Percentiles rank a stretch among this genome's conserved stretches.
phyloP scores from a whole-genome alignment of 768 basidiomycete species.

The Mycena haematopus region DNA sequence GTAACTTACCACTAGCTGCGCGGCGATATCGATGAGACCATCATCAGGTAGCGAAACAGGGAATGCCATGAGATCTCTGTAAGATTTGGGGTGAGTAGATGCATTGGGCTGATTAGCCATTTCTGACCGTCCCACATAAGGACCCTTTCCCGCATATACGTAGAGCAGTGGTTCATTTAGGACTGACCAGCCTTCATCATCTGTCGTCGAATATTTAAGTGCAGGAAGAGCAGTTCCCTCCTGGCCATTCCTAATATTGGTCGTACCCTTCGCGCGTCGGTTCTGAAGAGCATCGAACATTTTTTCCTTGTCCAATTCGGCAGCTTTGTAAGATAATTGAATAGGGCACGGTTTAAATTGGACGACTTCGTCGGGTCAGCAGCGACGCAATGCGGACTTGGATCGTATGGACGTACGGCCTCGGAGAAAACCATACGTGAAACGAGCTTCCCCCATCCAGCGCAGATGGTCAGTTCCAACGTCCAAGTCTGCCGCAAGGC shows the following conservation, averaged over 20 bases:
- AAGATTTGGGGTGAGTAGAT: background rate
- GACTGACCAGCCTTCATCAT: constrained; percentile 70
- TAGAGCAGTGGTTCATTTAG: constrained; percentile 73
- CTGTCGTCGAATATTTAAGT: constrained; percentile 49
- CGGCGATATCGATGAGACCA: constrained; percentile 75
- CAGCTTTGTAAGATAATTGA: constrained; percentile 73
- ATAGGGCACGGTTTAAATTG: constrained; percentile 69
- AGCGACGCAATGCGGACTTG: constrained; percentile 2
- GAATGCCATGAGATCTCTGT: constrained; percentile 56
- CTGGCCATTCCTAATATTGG: constrained; percentile 44
- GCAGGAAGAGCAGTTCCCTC: constrained; percentile 47
- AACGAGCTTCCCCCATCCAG: constrained; percentile 87
- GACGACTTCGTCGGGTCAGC: constrained; percentile 50
- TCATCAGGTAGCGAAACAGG: constrained; percentile 83
- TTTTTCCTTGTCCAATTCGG: constrained; percentile 69
- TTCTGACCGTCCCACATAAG: constrained; percentile 69
- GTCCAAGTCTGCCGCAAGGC: constrained; percentile 86
- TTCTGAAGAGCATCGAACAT: constrained; percentile 58
- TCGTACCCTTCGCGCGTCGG: constrained; percentile 24
- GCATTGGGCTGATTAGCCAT: background rate
- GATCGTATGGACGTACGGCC: constrained; percentile 54
- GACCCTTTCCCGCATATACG: constrained; percentile 80
- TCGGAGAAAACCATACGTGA: constrained; percentile 72
- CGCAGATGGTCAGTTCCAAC: constrained; percentile 83
- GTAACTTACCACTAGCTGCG: constrained; percentile 65